Evolutionary conservation across 1,284 basidiomycete genomes (phyloP).

Genomic region (Tylopilus sp.): DNA sequence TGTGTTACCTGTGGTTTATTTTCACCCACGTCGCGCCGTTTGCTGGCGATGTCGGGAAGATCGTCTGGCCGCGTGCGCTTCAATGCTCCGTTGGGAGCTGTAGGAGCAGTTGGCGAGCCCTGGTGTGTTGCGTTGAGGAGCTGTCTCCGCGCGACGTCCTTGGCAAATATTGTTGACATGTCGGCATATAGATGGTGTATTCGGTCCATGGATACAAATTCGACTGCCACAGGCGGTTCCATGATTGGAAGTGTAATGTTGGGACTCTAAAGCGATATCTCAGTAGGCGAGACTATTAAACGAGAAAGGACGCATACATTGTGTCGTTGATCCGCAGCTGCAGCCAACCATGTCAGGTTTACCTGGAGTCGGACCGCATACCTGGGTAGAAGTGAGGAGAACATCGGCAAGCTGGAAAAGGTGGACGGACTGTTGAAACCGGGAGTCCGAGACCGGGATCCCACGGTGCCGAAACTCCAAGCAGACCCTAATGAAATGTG

Average conservation of each 20-base stretch:
- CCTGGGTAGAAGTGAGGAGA: constrained; percentile 38
- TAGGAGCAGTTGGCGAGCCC: constrained; percentile 18
- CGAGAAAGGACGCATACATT: constrained; percentile 38
- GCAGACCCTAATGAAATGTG: constrained; percentile 43
- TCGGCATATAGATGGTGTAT: constrained; percentile 64
- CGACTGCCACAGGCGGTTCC: constrained; percentile 54
- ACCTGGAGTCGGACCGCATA: constrained; percentile 57
- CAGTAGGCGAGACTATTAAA: constrained; percentile 1
- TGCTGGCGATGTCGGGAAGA: constrained; percentile 42
- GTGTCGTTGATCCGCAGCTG: constrained; percentile 56
- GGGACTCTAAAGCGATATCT: constrained; percentile 27
- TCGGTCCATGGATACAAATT: constrained; percentile 52
- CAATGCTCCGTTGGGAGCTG: constrained; percentile 33
- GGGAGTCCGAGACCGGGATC: constrained; percentile 47
- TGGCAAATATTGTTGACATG: constrained; percentile 58
- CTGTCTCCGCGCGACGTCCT: constrained; percentile 57
- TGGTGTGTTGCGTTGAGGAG: constrained; percentile 23
- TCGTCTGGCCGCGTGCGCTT: constrained; percentile 67
- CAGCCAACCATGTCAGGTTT: constrained; percentile 67
- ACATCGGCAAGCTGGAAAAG: not conserved
- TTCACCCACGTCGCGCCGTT: constrained; percentile 73
- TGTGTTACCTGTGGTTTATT: constrained; percentile 38
- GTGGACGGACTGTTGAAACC: constrained; percentile 57
- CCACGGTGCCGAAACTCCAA: constrained; percentile 57
- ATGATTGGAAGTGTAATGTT: constrained; percentile 50